Base-by-base conservation (phyloP, 306 rosid genomes). In the Trichosanthes cucumerina region DNA sequence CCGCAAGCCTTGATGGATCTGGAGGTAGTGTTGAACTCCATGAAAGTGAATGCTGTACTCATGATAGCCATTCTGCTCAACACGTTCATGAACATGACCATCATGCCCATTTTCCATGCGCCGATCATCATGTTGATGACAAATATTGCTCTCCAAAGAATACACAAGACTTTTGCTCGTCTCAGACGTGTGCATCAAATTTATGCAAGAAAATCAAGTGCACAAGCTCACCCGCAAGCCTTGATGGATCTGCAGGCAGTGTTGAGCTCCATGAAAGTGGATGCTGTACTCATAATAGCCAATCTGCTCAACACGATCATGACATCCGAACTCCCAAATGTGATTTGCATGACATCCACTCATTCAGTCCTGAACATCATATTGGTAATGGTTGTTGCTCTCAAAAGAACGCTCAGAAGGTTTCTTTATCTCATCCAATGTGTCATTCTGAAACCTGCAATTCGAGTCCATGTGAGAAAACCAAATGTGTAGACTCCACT, bases 211-310 rank as follows among this genome's bases (percentile, higher is more conserved):
- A 59, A 72, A 72, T 47, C 77, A 15, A 43, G 56, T 71, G 77
- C 54, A 77, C 73, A 31, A 80, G 14, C 68, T 43, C 79, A 28
- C 5, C 15, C 5, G 49, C 65, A 15, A 76, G 49, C 21, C 79
- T 70, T 18, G 84, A 52, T 44, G 66, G 60, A 66, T 85, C 86
- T 63, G 78, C 26, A 47, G 89, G 73, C 76, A 78, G 80, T 6
- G 72, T 44, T 14, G 54, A 62, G 50, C 69, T 41, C 53, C 85
- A 82, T 53, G 86, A 53, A 11, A 36, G 68, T 15, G 66, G 38
- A 38, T 58, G 50, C 14, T 44, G 41, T 15, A 39, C 57, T 43
- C 80, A 59, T 77, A 41, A 26, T 77, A 39, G 16, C 50, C 65
- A 54, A 23, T 14, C 50, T 59, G 24, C 41, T 77, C 57, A 77